These are phyloP conservation scores for Alternaria atra DNA, from an alignment of 2,329 filamentous ascomycete species.

Conservation along the genomic window DNA sequence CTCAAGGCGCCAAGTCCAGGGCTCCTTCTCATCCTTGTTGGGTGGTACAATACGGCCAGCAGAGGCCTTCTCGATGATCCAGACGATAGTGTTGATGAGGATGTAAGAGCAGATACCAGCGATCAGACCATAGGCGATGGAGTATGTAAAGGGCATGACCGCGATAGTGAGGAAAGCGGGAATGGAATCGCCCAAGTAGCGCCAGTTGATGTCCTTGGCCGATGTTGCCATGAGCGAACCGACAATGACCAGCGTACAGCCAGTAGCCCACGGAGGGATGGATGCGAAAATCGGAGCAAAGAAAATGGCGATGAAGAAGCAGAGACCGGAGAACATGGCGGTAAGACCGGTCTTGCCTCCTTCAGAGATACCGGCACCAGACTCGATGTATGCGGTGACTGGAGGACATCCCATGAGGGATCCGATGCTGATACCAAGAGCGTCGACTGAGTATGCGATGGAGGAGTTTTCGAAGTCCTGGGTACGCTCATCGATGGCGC, in stretches of 20 bases:
- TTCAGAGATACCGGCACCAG: conserved; percentile 88
- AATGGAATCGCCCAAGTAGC: conserved; percentile 79
- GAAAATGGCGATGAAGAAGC: conserved; percentile 82
- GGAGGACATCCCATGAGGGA: conserved; percentile 80
- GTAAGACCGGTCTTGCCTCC: conserved; percentile 88
- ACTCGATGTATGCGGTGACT: conserved; percentile 87
- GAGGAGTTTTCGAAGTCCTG: conserved; percentile 89
- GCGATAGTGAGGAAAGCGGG: conserved; percentile 86
- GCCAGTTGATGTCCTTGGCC: conserved; percentile 87
- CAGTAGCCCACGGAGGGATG: conserved; percentile 88
- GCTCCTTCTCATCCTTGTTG: conserved; percentile 79
- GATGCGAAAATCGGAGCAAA: conserved; percentile 91
- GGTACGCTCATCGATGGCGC: conserved; percentile 80
- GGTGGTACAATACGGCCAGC: conserved; percentile 76
- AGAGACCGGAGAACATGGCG: conserved; percentile 78
- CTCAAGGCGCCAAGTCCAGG: conserved; percentile 79
- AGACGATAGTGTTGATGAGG: conserved; percentile 75
- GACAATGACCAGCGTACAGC: conserved; percentile 85
- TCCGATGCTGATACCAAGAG: conserved; percentile 81
- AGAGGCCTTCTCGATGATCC: conserved; percentile 71
- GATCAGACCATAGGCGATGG: conserved; percentile 86
- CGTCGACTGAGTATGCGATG: conserved; percentile 84
- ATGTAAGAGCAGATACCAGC: conserved; percentile 81
- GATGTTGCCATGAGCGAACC: conserved; percentile 86
- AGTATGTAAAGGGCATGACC: conserved; percentile 90